A percentile compares a stretch with the other conserved stretches of the same genome.
Evolutionary conservation across 1,284 basidiomycete genomes (phyloP).

Genomic region (Puccinia sorghi): DNA sequence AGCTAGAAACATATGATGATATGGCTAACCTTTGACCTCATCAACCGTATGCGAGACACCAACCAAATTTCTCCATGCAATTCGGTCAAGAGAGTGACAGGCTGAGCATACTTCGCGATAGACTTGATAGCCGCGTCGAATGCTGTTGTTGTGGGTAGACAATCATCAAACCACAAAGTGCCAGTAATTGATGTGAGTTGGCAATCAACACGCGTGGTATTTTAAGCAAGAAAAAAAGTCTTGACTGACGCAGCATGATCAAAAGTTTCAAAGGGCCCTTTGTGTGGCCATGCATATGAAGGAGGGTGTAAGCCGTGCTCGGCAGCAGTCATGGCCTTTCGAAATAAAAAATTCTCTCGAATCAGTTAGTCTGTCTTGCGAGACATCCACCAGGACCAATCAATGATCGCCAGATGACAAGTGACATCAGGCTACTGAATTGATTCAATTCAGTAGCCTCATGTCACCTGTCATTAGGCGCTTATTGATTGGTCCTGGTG

Average conservation of each 20-base stretch:
- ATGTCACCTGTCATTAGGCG: too few species aligned
- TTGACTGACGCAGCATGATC: conserved; percentile 71
- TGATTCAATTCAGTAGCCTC: too few species aligned
- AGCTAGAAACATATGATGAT: background rate
- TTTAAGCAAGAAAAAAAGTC: background rate
- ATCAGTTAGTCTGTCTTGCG: conserved; percentile 9
- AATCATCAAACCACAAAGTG: background rate
- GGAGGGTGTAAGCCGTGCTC: conserved; percentile 94
- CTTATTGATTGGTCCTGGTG: too few species aligned
- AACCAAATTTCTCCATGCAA: conserved; percentile 99
- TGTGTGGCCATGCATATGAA: conserved; percentile 86
- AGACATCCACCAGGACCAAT: background rate
- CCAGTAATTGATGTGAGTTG: background rate
- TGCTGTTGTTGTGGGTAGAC: conserved; percentile 64
- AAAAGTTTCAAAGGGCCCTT: conserved; percentile 82
- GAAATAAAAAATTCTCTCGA: background rate
- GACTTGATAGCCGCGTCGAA: conserved; percentile 96
- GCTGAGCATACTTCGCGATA: conserved; percentile 99
- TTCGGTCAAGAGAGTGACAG: conserved; percentile 98
- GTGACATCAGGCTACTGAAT: too few species aligned
- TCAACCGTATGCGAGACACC: conserved; percentile 95
- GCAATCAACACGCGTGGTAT: background rate
- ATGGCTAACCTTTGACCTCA: conserved; percentile 68
- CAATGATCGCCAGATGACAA: background rate
- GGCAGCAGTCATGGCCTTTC: conserved; percentile 79